Evolutionary conservation across 371 early-diverging fungal genomes (phyloP).

Genomic region (Mortierella sp.): DNA sequence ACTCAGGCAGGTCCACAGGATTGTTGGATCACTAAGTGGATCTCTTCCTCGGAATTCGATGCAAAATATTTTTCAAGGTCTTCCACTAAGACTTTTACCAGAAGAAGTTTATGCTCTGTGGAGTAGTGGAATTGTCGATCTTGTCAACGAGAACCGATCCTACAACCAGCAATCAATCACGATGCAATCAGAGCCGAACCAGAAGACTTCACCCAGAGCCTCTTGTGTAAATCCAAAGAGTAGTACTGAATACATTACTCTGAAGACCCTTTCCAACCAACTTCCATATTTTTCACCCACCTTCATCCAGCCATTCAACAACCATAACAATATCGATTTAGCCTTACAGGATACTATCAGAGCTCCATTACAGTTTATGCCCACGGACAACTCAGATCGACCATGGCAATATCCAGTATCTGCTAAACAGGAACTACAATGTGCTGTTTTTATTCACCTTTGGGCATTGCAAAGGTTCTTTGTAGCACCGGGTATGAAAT

Average conservation of each 20-base stretch:
- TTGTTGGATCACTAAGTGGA: constrained; percentile 40
- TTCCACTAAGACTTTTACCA: constrained; percentile 39
- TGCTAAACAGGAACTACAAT: background rate
- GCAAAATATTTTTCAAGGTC: constrained; percentile 54
- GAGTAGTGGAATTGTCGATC: constrained; percentile 17
- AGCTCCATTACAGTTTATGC: background rate
- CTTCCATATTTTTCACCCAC: background rate
- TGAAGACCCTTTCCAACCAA: background rate
- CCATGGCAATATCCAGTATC: background rate
- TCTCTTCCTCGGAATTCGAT: constrained; percentile 44
- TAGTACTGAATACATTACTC: background rate
- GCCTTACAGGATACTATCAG: background rate
- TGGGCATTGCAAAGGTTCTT: constrained; percentile 34
- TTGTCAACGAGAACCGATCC: constrained; percentile 24
- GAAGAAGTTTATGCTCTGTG: constrained; percentile 36
- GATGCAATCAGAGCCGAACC: background rate
- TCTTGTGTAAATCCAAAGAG: background rate
- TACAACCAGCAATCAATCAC: background rate
- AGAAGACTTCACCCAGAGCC: background rate
- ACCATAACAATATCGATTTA: background rate
- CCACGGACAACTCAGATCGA: background rate
- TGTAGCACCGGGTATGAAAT: constrained; percentile 51
- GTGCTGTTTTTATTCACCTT: constrained; percentile 23
- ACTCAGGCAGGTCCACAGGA: constrained; percentile 29
- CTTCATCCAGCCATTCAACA: background rate